These are phyloP conservation scores for Lipomyces mesembrius DNA, from an alignment of 805 yeast species.

Conservation along the genomic window DNA sequence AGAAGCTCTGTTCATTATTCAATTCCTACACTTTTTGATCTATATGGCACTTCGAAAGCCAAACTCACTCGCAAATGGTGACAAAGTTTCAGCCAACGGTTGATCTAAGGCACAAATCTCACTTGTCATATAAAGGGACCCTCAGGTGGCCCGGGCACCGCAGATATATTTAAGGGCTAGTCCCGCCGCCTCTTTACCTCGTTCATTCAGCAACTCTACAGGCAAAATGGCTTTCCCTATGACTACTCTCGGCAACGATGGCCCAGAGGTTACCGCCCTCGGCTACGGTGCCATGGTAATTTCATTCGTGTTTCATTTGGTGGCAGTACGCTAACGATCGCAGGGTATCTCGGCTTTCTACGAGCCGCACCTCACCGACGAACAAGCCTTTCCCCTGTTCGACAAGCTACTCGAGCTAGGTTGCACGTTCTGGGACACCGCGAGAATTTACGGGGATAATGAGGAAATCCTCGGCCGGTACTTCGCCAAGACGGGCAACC, in stretches of 20 bases:
- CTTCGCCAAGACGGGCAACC: conserved; percentile 53
- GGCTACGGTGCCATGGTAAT: conserved; percentile 34
- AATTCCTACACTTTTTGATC: no score
- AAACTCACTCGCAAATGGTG: background rate
- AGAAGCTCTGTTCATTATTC: no score
- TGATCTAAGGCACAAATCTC: background rate
- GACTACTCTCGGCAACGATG: conserved; percentile 26
- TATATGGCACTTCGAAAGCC: no score
- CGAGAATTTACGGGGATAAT: conserved; percentile 70
- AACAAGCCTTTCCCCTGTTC: conserved; percentile 58
- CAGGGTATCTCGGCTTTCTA: conserved; percentile 38
- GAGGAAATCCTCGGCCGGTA: conserved; percentile 60
- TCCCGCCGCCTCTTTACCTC: background rate
- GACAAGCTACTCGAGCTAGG: conserved; percentile 55
- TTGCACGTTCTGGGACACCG: conserved; percentile 62
- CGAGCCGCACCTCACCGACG: conserved; percentile 44
- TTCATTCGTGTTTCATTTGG: background rate
- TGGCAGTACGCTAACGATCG: background rate
- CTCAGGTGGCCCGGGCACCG: background rate
- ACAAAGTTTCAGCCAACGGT: background rate
- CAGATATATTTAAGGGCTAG: background rate
- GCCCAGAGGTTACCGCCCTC: conserved; percentile 27
- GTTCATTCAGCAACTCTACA: background rate
- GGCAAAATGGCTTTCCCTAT: conserved; percentile 21
- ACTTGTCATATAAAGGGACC: background rate